A percentile compares a stretch with the other conserved stretches of the same genome.
These are phyloP conservation scores for Aspergillus piperis DNA, from an alignment of 2,329 filamentous ascomycete genomes.

Conservation along the genomic window DNA sequence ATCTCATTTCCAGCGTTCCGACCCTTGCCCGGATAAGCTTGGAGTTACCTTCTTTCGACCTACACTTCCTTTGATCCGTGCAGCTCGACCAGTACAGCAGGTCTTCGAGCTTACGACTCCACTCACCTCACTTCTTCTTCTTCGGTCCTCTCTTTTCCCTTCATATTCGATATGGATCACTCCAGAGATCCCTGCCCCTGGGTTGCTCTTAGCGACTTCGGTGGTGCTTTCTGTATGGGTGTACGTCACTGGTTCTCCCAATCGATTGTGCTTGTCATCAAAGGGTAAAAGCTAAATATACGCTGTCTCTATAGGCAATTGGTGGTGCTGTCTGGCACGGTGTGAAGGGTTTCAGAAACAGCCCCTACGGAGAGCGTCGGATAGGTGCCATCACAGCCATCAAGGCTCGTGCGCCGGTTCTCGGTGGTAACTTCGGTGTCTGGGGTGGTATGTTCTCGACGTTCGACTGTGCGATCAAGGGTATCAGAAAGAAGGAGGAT, in stretches of 20 bases:
- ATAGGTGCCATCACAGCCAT: slow-evolving; percentile 96
- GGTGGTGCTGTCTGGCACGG: slow-evolving; percentile 92
- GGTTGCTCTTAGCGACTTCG: slow-evolving; percentile 96
- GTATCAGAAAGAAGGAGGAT: slow-evolving; percentile 92
- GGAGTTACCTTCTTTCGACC: slow-evolving; percentile 6
- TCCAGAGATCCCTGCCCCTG: slow-evolving; percentile 94
- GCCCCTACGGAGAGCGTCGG: slow-evolving; percentile 87
- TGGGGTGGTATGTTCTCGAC: slow-evolving; percentile 97
- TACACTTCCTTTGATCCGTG: slow-evolving; percentile 10
- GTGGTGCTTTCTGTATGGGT: slow-evolving; percentile 95
- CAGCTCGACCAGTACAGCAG: slow-evolving; percentile 15
- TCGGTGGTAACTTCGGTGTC: slow-evolving; percentile 96
- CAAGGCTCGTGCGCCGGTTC: slow-evolving; percentile 92
- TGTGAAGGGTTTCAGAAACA: slow-evolving; percentile 90
- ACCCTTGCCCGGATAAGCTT: neutral
- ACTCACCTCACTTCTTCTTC: slow-evolving; percentile 2
- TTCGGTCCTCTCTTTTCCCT: slow-evolving; percentile 1
- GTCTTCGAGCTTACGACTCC: slow-evolving; percentile 7
- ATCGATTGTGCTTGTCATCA: neutral
- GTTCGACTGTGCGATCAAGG: slow-evolving; percentile 96
- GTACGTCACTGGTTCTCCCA: slow-evolving; percentile 57
- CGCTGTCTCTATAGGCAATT: slow-evolving; percentile 57
- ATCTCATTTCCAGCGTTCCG: neutral
- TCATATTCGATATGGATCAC: slow-evolving; percentile 72
- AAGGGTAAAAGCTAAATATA: slow-evolving; percentile 25